Conservation (phyloP, 805 yeast species). For the Hermanozyma aechmeae region DNA sequence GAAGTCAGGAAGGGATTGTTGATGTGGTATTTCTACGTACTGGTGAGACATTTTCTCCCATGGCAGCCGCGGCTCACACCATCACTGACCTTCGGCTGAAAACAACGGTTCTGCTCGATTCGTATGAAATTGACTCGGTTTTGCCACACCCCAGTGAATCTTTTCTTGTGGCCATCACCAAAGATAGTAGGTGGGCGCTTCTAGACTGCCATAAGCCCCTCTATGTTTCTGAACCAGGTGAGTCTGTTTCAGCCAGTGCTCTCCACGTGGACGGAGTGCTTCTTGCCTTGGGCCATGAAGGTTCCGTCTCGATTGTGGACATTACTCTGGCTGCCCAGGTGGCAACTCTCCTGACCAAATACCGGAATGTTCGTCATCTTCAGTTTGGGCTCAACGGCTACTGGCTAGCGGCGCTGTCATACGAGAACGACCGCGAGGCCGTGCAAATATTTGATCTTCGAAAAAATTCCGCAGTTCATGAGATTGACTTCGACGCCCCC, state of each 20-base stretch:
- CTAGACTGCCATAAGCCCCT: constrained; percentile 4
- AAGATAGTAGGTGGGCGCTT: constrained; percentile 4
- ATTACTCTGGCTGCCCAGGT: constrained; percentile 27
- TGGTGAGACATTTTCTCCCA: neutral
- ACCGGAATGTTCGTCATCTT: constrained; percentile 20
- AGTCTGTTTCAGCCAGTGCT: constrained; percentile 12
- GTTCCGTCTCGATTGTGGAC: constrained; percentile 28
- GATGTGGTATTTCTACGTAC: neutral
- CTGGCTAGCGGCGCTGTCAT: constrained; percentile 36
- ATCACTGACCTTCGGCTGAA: too few relatives aligned
- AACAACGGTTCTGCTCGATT: too few relatives aligned
- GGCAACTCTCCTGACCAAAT: constrained; percentile 19
- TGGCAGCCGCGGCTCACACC: neutral
- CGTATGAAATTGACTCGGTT: constrained; percentile 1
- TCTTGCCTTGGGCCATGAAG: constrained; percentile 28
- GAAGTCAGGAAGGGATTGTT: too few relatives aligned
- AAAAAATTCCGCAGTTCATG: constrained; percentile 20
- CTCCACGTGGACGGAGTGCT: constrained; percentile 44
- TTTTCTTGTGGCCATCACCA: constrained; percentile 7
- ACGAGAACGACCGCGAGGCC: constrained; percentile 2
- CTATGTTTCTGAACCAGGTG: constrained; percentile 5
- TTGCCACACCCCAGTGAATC: constrained; percentile 8
- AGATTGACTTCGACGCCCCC: constrained; percentile 12
- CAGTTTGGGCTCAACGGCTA: constrained; percentile 58
- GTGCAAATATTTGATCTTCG: constrained; percentile 43